Percentiles rank a stretch among this genome's conserved stretches.
phyloP scores from a whole-genome alignment of 805 yeast genomes.

The Candida ascalaphidarum region DNA sequence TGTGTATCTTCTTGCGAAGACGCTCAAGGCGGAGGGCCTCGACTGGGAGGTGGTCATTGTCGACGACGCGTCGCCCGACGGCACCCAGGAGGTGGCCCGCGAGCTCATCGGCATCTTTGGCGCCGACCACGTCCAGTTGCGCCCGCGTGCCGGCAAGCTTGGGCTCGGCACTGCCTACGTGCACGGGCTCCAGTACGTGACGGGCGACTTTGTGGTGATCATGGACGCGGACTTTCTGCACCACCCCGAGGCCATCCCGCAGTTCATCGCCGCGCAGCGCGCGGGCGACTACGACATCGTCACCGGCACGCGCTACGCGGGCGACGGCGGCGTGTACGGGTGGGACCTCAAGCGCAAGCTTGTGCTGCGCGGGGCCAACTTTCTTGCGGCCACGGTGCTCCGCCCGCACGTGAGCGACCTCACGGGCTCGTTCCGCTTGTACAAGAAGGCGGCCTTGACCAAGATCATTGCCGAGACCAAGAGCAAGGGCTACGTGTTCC shows the following conservation, averaged over 20 bases:
- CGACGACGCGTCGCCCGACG: slow-evolving; percentile 77
- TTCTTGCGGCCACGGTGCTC: slow-evolving; percentile 61
- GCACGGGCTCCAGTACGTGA: slow-evolving; percentile 62
- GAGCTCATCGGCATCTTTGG: slow-evolving; percentile 53
- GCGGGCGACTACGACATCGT: slow-evolving; percentile 42
- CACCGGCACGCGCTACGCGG: slow-evolving; percentile 63
- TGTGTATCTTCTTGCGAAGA: slow-evolving; percentile 59
- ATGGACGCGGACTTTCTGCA: slow-evolving; percentile 85
- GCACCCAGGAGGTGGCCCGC: slow-evolving; percentile 67
- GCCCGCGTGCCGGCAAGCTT: slow-evolving; percentile 68
- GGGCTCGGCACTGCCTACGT: slow-evolving; percentile 79
- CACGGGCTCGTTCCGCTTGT: slow-evolving; percentile 71
- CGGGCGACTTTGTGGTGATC: slow-evolving; percentile 68
- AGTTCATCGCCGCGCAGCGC: slow-evolving; percentile 60
- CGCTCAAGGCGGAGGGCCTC: slow-evolving; percentile 47
- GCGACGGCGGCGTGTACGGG: slow-evolving; percentile 76
- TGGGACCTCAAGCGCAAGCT: slow-evolving; percentile 78
- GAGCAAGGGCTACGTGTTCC: slow-evolving; percentile 77
- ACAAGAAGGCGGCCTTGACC: slow-evolving; percentile 60
- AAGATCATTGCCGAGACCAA: slow-evolving; percentile 59
- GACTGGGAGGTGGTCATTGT: slow-evolving; percentile 75
- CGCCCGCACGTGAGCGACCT: slow-evolving; percentile 68
- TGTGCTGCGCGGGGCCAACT: slow-evolving; percentile 74
- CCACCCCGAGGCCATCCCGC: slow-evolving; percentile 73
- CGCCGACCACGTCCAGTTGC: slow-evolving; percentile 48